These are phyloP conservation scores for Camelina laxa DNA, from an alignment of 345 rosid genomes.

Conservation along the genomic window DNA sequence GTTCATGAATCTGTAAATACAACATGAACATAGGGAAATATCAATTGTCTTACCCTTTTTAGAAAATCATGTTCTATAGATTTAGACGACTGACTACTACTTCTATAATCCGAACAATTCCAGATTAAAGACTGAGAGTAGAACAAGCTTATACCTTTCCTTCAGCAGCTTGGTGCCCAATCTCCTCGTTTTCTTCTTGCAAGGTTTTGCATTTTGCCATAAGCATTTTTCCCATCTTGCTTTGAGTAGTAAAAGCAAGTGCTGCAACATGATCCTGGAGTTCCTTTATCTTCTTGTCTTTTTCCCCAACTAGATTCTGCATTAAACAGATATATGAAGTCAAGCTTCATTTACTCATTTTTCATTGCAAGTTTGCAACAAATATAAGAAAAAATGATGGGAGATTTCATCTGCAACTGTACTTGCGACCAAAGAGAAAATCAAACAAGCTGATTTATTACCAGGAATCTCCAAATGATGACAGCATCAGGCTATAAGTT, in stretches of 20 bases:
- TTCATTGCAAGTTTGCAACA: neutral
- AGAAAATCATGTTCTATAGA: neutral
- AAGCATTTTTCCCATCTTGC: conserved; percentile 95
- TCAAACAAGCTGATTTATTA: neutral
- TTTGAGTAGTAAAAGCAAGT: conserved; percentile 82
- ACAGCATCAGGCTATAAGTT: neutral
- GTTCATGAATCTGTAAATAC: conserved; percentile 75
- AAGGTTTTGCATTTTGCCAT: conserved; percentile 93
- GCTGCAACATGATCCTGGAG: conserved; percentile 90
- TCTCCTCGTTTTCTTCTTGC: conserved; percentile 98
- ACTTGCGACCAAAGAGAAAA: conserved; percentile 1
- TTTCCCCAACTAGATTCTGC: conserved; percentile 92
- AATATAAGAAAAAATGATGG: neutral
- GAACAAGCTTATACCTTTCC: conserved; percentile 70
- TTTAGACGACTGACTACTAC: neutral
- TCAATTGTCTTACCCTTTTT: neutral
- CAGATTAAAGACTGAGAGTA: conserved; percentile 23
- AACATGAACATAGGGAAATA: conserved; percentile 18
- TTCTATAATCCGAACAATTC: neutral
- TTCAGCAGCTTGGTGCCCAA: conserved; percentile 93
- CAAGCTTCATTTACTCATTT: conserved; percentile 8
- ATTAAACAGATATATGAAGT: neutral
- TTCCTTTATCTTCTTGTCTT: conserved; percentile 95
- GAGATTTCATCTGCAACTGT: neutral
- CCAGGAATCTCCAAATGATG: neutral